phyloP scores from a whole-genome alignment of 1,284 basidiomycete genomes.

The Trametes pubescens region DNA sequence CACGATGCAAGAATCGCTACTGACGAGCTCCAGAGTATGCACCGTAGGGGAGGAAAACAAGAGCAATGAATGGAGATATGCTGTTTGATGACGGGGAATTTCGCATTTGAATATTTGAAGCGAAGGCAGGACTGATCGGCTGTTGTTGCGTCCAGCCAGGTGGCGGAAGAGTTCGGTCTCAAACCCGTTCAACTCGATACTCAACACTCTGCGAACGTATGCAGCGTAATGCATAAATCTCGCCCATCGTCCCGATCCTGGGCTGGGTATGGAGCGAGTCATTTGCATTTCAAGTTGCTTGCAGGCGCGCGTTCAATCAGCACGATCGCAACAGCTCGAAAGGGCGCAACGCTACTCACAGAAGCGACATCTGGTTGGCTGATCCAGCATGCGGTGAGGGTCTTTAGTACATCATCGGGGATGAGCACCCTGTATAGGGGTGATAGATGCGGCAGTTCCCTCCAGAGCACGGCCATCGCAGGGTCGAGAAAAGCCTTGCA shows the following conservation, averaged over 20 bases:
- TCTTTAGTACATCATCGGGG: background rate
- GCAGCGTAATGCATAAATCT: background rate
- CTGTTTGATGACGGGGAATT: background rate
- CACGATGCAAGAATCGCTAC: too few species aligned
- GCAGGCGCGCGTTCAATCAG: background rate
- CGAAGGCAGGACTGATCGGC: background rate
- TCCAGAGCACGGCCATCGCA: background rate
- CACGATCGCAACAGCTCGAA: background rate
- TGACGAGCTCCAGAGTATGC: too few species aligned
- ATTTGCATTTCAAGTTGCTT: background rate
- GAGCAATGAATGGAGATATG: background rate
- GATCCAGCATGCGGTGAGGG: background rate
- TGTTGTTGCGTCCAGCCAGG: background rate
- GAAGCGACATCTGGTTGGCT: background rate
- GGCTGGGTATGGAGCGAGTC: background rate
- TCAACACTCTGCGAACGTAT: background rate
- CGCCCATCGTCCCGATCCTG: background rate
- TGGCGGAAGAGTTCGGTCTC: background rate
- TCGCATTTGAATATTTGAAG: background rate
- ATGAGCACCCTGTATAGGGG: background rate
- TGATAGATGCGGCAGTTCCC: background rate
- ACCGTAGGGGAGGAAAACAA: background rate
- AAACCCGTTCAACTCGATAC: background rate
- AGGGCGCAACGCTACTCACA: background rate
- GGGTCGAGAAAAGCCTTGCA: background rate